Base-by-base conservation (phyloP, 768 basidiomycete species). In the Nevesoporus exiguus region DNA sequence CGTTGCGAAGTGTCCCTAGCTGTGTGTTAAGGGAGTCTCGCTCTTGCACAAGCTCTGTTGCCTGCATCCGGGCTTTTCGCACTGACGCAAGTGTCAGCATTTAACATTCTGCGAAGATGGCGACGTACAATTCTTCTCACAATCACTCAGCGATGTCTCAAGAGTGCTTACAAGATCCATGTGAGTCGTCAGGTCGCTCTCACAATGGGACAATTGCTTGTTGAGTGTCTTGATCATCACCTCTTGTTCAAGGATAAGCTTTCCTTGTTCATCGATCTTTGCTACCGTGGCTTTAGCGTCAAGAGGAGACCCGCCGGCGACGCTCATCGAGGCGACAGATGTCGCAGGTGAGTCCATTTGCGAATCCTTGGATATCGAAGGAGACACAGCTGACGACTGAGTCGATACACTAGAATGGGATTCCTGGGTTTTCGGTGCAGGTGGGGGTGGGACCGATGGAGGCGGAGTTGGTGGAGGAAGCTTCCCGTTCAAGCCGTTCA, bases 191-290 rank as follows among this genome's bases (percentile, higher is more conserved):
- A 95, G 76, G 71, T 97, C 93, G 57, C 80, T 82, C 73, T 97
- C 94, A 65, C 92, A 94, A 68, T 96, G 93, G n/a, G 84, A 85
- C 45, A 97, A 69, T 70, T 94, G 93, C 70, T 96, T 94, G 72
- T 93, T 94, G 57, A 97, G 80, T 22, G 90, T 93, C 72, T 91
- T 90, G 74, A 96, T 91, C 88, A 93, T 94, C 47, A 79, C 82
- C 61, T 92, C 88, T 66, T 92, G 88, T 74, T 95, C 93, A 13
- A 84, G 88, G 34, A 93, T 73, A 43, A 81, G 84, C 63, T 86
- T 88, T 19, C 80, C 70, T 69, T 90, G 89, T 56, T 88, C 83
- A 63, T 90, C 89, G 8, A 93, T 61, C 63, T 81, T 83, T 40
- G 71, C 74, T 2, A 72, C 60, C 6, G 80, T 54, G 14, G 59